Evolutionary conservation across 1,139 yeast genomes (phyloP), one percentile per base, ranked within the genome.

Genomic region (Pichia sp.): DNA sequence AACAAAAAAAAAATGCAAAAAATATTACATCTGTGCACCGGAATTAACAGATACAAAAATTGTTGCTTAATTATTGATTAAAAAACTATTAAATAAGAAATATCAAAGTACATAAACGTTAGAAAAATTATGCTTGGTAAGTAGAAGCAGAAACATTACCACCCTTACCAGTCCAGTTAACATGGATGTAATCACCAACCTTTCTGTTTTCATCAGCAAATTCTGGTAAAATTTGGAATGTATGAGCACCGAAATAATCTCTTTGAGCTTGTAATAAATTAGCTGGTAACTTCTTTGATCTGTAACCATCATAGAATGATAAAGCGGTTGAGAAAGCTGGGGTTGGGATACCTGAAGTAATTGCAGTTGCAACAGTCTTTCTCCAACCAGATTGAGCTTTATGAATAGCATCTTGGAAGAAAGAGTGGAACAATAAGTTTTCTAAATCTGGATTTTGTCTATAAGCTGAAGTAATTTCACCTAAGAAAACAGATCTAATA

Each of bases 241-340:
- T 93, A 83, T 93, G 99, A 62, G 99, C 99, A 76, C 99, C 99
- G 68, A 93, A 93, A 88, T 91, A 93, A 74, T 93, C 99, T 80
- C 99, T 89, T 82, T 93, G 99, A 67, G 98, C 98, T 79, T 93
- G 99, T 73, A 93, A 80, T 76, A 93, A 81, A 86, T 91, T 91
- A 65, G 99, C 99, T 70, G 99, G 98, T 69, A 91, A 80, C 72
- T 84, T 81, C 62, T 82, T 95, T 57, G 96, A 87, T 84, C 98
- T 87, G 87, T 87, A 91, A 74, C 99, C 99, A 72, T 93, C 99
- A 81, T 89, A 93, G 90, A 91, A 93, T 58, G 97, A 77, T 73
- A 93, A 81, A 64, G 99, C 99, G 62, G 99, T 89, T 61, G 96
- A 73, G 82, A 91, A 89, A 65, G 99, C 97, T 67, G 99, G 99